phyloP scores from a whole-genome alignment of 306 rosid genomes.

The Vachellia pachyceras region DNA sequence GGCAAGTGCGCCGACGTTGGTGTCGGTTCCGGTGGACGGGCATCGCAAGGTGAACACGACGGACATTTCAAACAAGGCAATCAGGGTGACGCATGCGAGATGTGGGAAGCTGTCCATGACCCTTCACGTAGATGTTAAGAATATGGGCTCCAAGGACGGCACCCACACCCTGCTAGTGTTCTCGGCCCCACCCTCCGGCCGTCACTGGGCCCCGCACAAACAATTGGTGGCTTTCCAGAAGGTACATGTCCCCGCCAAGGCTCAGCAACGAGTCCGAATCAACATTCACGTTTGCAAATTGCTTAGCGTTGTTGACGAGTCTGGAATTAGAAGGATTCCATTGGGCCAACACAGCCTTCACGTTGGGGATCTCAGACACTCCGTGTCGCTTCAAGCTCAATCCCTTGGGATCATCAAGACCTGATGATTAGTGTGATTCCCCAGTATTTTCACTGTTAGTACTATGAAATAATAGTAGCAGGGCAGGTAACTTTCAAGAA shows the following conservation, averaged over 20 bases:
- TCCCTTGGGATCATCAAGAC: constrained; percentile 67
- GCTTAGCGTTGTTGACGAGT: constrained; percentile 75
- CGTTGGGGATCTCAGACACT: constrained; percentile 65
- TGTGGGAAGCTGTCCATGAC: constrained; percentile 64
- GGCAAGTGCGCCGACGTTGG: constrained; percentile 57
- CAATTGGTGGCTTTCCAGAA: constrained; percentile 77
- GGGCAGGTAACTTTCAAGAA: neutral
- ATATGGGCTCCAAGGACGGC: constrained; percentile 73
- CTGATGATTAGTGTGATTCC: constrained; percentile 37
- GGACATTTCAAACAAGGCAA: constrained; percentile 57
- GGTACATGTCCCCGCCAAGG: constrained; percentile 59
- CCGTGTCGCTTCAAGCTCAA: constrained; percentile 62
- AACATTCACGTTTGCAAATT: constrained; percentile 79
- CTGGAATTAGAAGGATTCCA: constrained; percentile 78
- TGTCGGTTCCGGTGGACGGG: constrained; percentile 62
- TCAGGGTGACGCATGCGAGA: constrained; percentile 76
- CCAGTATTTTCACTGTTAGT: neutral
- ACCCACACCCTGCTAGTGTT: constrained; percentile 72
- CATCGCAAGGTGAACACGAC: constrained; percentile 44
- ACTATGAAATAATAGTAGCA: neutral
- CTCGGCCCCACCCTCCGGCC: constrained; percentile 64
- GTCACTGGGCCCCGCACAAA: constrained; percentile 66
- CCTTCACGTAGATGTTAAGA: constrained; percentile 64
- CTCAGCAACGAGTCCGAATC: constrained; percentile 50
- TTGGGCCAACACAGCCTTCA: constrained; percentile 69